Conservation (phyloP, 352 stramenopile genomes). For the Phytophthora citricola region DNA sequence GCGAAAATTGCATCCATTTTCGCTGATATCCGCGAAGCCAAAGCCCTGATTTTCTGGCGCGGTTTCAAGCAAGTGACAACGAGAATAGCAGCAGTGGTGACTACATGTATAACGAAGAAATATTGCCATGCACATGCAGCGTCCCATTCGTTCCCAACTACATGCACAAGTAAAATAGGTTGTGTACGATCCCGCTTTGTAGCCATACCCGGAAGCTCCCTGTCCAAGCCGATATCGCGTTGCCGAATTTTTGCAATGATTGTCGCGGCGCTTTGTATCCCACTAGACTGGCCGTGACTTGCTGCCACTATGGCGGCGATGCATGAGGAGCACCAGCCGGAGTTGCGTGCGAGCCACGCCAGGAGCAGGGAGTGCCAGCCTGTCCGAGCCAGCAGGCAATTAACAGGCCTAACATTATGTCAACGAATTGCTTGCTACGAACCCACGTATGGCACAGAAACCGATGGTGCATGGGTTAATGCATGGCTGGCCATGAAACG, state of each 20-base stretch:
- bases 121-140: too few species aligned
- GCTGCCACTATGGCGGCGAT: constrained; percentile 25
- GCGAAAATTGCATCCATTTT: background rate
- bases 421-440: background rate
- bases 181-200: background rate
- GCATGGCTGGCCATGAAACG: too few species aligned
- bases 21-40: too few species aligned
- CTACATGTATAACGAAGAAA: too few species aligned
- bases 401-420: constrained; percentile 1
- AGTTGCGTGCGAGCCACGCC: constrained; percentile 21
- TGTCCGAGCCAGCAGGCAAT: constrained; percentile 5
- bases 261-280: constrained; percentile 9
- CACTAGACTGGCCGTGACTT: constrained; percentile 24
- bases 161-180: too few species aligned
- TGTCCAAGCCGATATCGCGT: constrained; percentile 17
- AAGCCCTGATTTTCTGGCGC: too few species aligned
- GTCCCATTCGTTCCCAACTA: too few species aligned
- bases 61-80: too few species aligned
- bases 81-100: too few species aligned
- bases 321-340: constrained; percentile 21
- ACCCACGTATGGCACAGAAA: background rate
- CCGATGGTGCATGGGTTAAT: background rate
- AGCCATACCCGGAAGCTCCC: constrained; percentile 30
- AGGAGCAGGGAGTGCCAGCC: constrained; percentile 10
- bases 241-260: constrained; percentile 15